Evolutionary conservation across 2,329 filamentous ascomycete genomes (phyloP), one percentile per base, ranked within the genome.

Genomic region (Neonectria neomacrospora): DNA sequence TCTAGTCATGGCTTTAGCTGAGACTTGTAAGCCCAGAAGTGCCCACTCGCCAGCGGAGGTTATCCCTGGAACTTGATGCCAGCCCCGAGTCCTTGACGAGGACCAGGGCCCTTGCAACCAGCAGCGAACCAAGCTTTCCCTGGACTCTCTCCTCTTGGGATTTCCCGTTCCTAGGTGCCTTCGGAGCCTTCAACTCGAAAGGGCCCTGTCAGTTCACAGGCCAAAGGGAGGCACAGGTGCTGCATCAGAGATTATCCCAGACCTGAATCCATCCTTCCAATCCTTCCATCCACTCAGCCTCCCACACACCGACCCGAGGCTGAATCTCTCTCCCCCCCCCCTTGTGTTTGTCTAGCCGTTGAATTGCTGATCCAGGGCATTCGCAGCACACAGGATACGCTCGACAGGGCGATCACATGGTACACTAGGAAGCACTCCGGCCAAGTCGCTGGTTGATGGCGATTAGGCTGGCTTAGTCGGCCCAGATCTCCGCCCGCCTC

Each of bases 1-100:
- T 47, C 53, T 56, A n/a, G n/a, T n/a, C n/a, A 61, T 60, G 63
- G 44, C 55, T 66, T 55, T 44, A 64, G 61, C 45, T 66, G 65
- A 67, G 64, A 67, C 64, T 58, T 54, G 47, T 39, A 30, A 45
- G 37, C 39, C 55, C 45, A 51, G 28, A 54, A 51, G 16, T 58
- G 26, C 39, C 58, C 45, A 45, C 54, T 39, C 48, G 28, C 28
- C 34, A 54, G 26, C 44, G 42, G 55, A 54, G 51, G 51, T 54
- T 26, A 42, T 45, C 57, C 50, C 41, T 45, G n/a, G 42, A 48
- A 51, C 34, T 37, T 50, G 54, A 39, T 45, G 58, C 57, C 51
- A 58, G 57, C 65, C 58, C 47, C 58, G 48, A 59, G 54, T 59
- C 64, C 64, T 60, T 69, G 57, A 62, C 59, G 54, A 58, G 51